Percentiles rank a stretch among this genome's conserved stretches.
Evolutionary conservation across 2,329 filamentous ascomycete genomes (phyloP).

Genomic region (Talaromyces sp.): DNA sequence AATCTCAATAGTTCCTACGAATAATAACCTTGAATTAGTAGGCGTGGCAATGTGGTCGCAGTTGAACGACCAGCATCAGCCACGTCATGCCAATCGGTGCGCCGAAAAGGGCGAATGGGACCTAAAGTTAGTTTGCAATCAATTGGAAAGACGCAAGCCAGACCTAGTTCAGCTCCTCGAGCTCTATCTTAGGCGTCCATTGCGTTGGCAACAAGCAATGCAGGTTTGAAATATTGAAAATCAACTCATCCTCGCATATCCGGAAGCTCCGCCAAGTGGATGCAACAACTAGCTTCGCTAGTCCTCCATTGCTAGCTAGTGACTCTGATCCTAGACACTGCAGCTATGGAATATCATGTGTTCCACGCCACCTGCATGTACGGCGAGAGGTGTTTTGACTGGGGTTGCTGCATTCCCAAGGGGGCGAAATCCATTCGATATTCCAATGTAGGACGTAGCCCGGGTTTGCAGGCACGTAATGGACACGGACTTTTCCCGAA

Average conservation of each 20-base stretch:
- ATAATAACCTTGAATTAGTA: not conserved
- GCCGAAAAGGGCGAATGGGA: not conserved
- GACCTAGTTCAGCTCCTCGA: not conserved
- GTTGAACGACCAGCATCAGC: not conserved
- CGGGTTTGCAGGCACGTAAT: not conserved
- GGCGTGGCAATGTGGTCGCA: not conserved
- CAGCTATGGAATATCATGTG: conserved; percentile 10
- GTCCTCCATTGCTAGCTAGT: not conserved
- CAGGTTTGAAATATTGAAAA: not conserved
- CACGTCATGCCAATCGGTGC: not conserved
- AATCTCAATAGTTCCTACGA: not conserved
- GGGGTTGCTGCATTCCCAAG: not conserved
- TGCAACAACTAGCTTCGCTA: not conserved
- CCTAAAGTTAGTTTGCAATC: not conserved
- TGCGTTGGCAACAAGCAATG: not conserved
- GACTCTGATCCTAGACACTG: conserved; percentile 5
- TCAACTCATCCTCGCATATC: not conserved
- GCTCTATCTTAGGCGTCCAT: not conserved
- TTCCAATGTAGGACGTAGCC: not conserved
- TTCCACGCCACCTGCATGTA: conserved; percentile 2
- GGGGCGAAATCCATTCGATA: not conserved
- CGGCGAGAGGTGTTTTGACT: not conserved
- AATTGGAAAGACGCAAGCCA: not conserved
- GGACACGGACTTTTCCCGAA: not conserved
- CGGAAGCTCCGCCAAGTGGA: not conserved